Evolutionary conservation across 2,329 filamentous ascomycete genomes (phyloP).

Genomic region (Xylaria hypoxylon): DNA sequence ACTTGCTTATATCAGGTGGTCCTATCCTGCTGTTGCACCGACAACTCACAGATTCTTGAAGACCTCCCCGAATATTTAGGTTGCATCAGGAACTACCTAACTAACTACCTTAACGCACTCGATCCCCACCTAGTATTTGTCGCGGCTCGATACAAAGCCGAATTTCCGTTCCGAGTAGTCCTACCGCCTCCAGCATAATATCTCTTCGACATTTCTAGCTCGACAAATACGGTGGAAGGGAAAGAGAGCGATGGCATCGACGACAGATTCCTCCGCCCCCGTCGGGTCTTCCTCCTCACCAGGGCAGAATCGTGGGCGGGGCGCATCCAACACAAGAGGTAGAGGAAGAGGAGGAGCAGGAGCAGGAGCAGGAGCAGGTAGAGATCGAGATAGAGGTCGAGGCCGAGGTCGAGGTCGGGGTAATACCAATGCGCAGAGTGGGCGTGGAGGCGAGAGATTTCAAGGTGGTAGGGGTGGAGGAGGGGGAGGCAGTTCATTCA

Average conservation of each 20-base stretch:
- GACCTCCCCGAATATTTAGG: neutral
- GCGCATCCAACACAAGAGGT: constrained; percentile 53
- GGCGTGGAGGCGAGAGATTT: constrained; percentile 50
- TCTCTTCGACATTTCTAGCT: neutral
- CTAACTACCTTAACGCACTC: neutral
- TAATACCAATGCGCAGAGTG: constrained; percentile 49
- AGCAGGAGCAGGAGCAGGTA: too few species aligned
- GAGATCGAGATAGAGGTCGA: too few species aligned
- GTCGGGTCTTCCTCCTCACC: constrained; percentile 30
- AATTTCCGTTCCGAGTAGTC: neutral
- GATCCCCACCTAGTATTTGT: neutral
- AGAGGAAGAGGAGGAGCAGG: constrained; percentile 58
- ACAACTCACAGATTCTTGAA: neutral
- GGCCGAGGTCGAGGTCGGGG: constrained; percentile 57
- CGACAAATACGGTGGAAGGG: neutral
- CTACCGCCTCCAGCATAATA: neutral
- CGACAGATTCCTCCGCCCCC: constrained; percentile 23
- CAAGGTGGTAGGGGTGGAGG: constrained; percentile 51
- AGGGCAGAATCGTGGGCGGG: constrained; percentile 45
- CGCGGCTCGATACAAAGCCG: neutral
- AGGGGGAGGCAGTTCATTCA: constrained; percentile 48
- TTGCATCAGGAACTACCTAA: neutral
- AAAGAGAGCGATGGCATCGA: constrained; percentile 31
- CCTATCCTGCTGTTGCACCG: neutral
- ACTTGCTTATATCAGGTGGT: neutral